Percentiles rank a stretch among this genome's conserved stretches.
These are phyloP conservation scores for Sisymbrium irio DNA, from an alignment of 345 rosid species.

Conservation along the genomic window DNA sequence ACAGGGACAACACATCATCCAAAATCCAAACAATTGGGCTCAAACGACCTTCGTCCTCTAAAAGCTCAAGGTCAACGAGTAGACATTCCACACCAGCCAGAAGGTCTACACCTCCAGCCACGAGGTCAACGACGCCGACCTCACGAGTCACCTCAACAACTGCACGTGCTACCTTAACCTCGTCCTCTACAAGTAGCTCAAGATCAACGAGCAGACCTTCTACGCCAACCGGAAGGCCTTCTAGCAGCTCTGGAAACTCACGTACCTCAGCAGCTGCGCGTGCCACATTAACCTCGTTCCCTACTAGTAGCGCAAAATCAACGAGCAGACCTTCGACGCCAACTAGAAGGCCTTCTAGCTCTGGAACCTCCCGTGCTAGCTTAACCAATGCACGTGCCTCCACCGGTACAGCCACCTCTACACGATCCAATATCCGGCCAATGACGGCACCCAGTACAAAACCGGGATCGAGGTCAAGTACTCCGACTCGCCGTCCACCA, in stretches of 20 bases:
- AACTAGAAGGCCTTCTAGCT: constrained; percentile 34
- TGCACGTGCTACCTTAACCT: constrained; percentile 2
- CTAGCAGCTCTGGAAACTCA: constrained; percentile 11
- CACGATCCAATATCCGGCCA: constrained; percentile 37
- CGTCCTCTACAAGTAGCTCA: constrained; percentile 5
- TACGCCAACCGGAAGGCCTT: constrained; percentile 48
- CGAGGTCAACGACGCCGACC: constrained; percentile 18
- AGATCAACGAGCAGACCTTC: constrained; percentile 43
- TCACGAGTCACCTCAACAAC: constrained; percentile 12
- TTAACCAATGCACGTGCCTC: constrained; percentile 17
- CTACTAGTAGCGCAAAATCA: constrained; percentile 10
- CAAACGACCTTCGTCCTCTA: constrained; percentile 63
- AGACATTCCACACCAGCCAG: constrained; percentile 51
- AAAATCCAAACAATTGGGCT: constrained; percentile 33
- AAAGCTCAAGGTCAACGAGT: constrained; percentile 42
- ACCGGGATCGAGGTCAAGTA: constrained; percentile 49
- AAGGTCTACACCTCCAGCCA: constrained; percentile 24
- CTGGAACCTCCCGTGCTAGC: constrained; percentile 24
- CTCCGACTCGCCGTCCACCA: constrained; percentile 57
- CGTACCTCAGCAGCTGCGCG: constrained; percentile 16
- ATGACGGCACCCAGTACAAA: constrained; percentile 28
- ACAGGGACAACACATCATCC: constrained; percentile 12
- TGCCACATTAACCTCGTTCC: not conserved
- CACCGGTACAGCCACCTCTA: constrained; percentile 49
- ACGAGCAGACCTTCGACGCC: constrained; percentile 52